Base-by-base conservation (phyloP, 805 yeast genomes). In the Metschnikowia drakensbergensis region DNA sequence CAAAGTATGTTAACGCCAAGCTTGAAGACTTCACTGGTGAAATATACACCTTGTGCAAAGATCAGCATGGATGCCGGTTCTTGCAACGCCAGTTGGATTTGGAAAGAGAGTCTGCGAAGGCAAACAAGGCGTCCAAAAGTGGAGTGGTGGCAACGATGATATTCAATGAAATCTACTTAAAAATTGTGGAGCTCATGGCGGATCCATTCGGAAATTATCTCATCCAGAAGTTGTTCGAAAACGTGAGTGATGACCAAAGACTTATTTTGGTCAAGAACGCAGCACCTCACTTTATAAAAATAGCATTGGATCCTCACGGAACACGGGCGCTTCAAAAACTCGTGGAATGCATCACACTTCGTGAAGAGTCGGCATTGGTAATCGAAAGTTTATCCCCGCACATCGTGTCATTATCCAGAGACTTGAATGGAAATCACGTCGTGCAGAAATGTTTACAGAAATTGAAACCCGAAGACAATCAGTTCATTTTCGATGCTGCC, bases 171-270 rank as follows among this genome's bases (percentile, higher is more conserved):
- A 86, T 89, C 38, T 80, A 82, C 55, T 71, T 78, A 33, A 84
- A 88, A 57, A 84, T 89, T 49, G 84, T 88, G 46, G 96, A 89
- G 64, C 74, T 94, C 54, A 92, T 94, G 98, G 79, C 80, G 29
- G 96, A 91, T 66, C 96, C 98, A 5, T 94, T 94, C 71, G 99
- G 99, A n/a, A 94, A 94, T 65, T 94, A 94, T 60, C 73, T 94
- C 61, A 81, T 95, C 55, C 99, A 94, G 68, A 94, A 92, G 66
- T 69, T 94, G 48, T 75, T 94, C 54, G 97, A 91, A 63, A 79
- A 82, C 54, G 85, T 90, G 26, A 71, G 77, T 33, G 74, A 76
- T 34, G 84, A 77, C 51, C 95, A 92, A 67, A 75, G 96, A 51
- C 72, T 86, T 10, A 66, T 74, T 11, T 66, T 94, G 41, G 85